Evolutionary conservation across 768 basidiomycete species (phyloP).

Genomic region (Gloeostereum incarnatum): DNA sequence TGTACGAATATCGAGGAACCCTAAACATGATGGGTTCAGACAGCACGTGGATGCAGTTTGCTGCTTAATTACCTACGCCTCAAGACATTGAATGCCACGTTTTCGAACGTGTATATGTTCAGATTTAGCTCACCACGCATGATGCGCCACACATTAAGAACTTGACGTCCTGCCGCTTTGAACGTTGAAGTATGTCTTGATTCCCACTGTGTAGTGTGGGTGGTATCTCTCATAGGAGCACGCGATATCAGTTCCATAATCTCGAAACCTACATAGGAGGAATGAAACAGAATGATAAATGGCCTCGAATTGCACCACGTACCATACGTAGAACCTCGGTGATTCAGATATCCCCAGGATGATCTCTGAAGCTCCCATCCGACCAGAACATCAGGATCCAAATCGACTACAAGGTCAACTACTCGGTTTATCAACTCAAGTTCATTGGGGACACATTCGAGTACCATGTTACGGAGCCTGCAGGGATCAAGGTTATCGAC

Average conservation of each 20-base stretch:
- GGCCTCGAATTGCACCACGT: neutral
- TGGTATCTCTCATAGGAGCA: conserved; percentile 40
- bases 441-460: conserved; percentile 58
- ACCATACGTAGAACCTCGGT: conserved; percentile 60
- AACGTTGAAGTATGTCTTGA: conserved; percentile 71
- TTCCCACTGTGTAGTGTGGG: conserved; percentile 59
- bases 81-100: conserved; percentile 77
- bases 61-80: conserved; percentile 47
- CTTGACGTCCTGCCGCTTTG: conserved; percentile 79
- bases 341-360: conserved; percentile 86
- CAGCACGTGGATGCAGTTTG: conserved; percentile 1
- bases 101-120: conserved; percentile 81
- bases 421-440: conserved; percentile 72
- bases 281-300: neutral
- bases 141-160: conserved; percentile 88
- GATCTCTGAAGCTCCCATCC: conserved; percentile 88
- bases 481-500: conserved; percentile 25
- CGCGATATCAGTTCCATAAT: conserved; percentile 68
- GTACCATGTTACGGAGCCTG: conserved; percentile 30
- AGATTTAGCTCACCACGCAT: conserved; percentile 80
- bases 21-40: conserved; percentile 30
- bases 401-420: conserved; percentile 60
- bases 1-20: conserved; percentile 62
- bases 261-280: conserved; percentile 47
- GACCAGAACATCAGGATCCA: conserved; percentile 86